These are phyloP conservation scores for Russula olivacea DNA, from an alignment of 768 basidiomycete species.

Conservation along the genomic window DNA sequence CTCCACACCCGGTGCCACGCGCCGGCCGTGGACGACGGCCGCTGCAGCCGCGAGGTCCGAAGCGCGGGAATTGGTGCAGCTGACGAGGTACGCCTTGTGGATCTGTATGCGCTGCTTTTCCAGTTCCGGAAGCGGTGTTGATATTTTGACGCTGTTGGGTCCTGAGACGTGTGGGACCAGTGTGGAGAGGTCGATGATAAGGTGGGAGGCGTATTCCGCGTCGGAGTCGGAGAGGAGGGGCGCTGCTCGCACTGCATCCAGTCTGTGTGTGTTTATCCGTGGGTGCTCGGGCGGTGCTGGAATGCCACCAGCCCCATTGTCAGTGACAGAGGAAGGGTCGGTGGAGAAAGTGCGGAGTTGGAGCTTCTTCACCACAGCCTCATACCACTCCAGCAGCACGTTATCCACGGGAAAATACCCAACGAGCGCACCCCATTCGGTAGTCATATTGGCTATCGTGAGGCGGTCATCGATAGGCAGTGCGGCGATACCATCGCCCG, in stretches of 20 bases:
- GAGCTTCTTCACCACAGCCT: conserved; percentile 59
- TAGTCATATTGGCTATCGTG: conserved; percentile 99
- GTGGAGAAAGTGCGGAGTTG: conserved; percentile 70
- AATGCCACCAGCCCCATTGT: conserved; percentile 31
- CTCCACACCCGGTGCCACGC: conserved; percentile 82
- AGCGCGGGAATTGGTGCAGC: conserved; percentile 94
- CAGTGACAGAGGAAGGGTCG: conserved; percentile 28
- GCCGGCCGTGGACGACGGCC: conserved; percentile 74
- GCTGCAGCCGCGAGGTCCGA: conserved; percentile 94
- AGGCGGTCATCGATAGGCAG: conserved; percentile 87
- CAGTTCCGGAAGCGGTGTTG: conserved; percentile 86
- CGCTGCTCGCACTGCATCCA: conserved; percentile 55
- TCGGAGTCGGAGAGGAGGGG: conserved; percentile 63
- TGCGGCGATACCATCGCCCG: conserved; percentile 75
- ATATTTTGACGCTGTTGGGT: conserved; percentile 95
- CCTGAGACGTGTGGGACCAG: conserved; percentile 95
- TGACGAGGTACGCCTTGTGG: conserved; percentile 96
- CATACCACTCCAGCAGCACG: conserved; percentile 82
- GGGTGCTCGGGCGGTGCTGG: conserved; percentile 78
- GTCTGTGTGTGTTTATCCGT: conserved; percentile 69
- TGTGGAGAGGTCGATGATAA: conserved; percentile 87
- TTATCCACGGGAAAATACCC: conserved; percentile 93
- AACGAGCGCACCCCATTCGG: conserved; percentile 97
- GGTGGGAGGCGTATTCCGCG: conserved; percentile 79
- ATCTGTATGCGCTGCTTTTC: conserved; percentile 70